Evolutionary conservation across 306 rosid species (phyloP).

Genomic region (Gastrolobium villosum): DNA sequence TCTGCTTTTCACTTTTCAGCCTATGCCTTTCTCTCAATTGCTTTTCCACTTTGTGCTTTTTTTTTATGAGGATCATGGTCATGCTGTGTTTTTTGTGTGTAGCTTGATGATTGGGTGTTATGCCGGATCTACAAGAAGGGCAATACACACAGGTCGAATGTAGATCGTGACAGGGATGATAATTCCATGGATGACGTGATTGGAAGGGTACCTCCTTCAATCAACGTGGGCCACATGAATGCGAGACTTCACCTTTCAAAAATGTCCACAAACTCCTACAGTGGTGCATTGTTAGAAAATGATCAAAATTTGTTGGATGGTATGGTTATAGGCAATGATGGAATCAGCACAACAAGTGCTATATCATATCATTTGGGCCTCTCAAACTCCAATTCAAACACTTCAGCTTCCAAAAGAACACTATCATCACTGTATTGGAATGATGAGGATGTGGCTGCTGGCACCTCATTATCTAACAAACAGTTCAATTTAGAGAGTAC

Average conservation of each 20-base stretch:
- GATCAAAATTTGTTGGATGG: slow-evolving; percentile 57
- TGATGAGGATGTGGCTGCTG: slow-evolving; percentile 34
- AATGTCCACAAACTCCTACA: slow-evolving; percentile 49
- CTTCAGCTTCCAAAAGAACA: slow-evolving; percentile 52
- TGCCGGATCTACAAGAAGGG: slow-evolving; percentile 85
- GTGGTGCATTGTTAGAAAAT: slow-evolving; percentile 46
- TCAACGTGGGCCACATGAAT: slow-evolving; percentile 51
- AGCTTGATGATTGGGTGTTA: slow-evolving; percentile 88
- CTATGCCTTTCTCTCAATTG: background rate
- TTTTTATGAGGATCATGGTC: background rate
- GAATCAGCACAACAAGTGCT: slow-evolving; percentile 34
- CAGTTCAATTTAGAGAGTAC: slow-evolving; percentile 55
- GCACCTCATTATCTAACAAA: slow-evolving; percentile 51
- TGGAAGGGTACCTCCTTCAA: slow-evolving; percentile 53
- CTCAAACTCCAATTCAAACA: slow-evolving; percentile 33
- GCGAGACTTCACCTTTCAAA: slow-evolving; percentile 58
- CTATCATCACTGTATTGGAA: slow-evolving; percentile 62
- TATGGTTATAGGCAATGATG: slow-evolving; percentile 42
- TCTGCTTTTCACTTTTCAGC: background rate
- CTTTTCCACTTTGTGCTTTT: background rate
- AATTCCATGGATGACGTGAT: slow-evolving; percentile 55
- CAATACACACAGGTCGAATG: slow-evolving; percentile 55
- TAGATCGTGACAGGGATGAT: slow-evolving; percentile 63
- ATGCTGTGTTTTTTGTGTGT: background rate
- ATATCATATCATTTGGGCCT: slow-evolving; percentile 39